These are phyloP conservation scores for Sugiyamaella mastotermitis DNA, from an alignment of 805 yeast genomes.

Conservation along the genomic window DNA sequence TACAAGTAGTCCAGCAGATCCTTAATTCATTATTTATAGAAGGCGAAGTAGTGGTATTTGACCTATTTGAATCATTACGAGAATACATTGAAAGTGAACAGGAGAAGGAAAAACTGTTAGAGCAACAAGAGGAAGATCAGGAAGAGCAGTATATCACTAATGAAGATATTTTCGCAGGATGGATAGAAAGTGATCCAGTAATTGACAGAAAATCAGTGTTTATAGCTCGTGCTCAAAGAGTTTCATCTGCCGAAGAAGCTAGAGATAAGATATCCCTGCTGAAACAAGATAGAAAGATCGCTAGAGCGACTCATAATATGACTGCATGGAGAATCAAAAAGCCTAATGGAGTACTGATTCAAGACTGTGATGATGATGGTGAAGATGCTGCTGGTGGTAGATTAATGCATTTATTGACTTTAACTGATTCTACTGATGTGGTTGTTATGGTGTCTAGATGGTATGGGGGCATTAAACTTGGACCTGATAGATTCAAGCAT, in stretches of 20 bases:
- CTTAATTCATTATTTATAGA: constrained; percentile 43
- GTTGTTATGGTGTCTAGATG: constrained; percentile 84
- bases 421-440: constrained; percentile 69
- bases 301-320: constrained; percentile 74
- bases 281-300: constrained; percentile 58
- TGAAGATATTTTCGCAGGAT: constrained; percentile 54
- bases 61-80: constrained; percentile 49
- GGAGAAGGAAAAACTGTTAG: constrained; percentile 35
- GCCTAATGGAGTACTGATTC: constrained; percentile 49
- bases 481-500: constrained; percentile 92
- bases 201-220: constrained; percentile 82
- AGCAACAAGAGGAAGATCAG: constrained; percentile 6
- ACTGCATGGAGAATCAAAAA: constrained; percentile 74
- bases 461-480: constrained; percentile 89
- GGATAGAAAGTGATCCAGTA: constrained; percentile 74
- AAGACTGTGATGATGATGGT: constrained; percentile 96
- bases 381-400: constrained; percentile 95
- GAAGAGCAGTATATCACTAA: neutral
- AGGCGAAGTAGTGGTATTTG: constrained; percentile 76
- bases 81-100: constrained; percentile 33
- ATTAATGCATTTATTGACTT: constrained; percentile 58
- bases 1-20: neutral
- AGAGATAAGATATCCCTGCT: constrained; percentile 44
- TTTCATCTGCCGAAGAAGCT: constrained; percentile 64
- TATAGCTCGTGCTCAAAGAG: constrained; percentile 65